Base-by-base conservation (phyloP, 1,284 basidiomycete genomes). In the Puccinia triticina region DNA sequence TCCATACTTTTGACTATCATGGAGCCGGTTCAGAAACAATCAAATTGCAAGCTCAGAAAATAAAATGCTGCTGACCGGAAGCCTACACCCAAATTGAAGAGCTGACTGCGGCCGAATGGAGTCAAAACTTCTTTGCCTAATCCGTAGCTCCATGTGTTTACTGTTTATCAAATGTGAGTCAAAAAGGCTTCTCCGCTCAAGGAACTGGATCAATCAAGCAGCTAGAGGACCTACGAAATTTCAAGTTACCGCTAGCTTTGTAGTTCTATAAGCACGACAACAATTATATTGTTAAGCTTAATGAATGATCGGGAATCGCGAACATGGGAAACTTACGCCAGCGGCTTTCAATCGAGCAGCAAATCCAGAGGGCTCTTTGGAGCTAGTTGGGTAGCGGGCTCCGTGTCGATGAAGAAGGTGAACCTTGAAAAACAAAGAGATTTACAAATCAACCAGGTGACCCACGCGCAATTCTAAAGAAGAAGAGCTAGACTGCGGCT, bases 51-150 rank as follows among this genome's bases (percentile, higher is more conserved):
- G 32, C 26, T 32, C 26, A 46, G 2, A 46, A 32, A 57, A 59
- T 40, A 12, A 59, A 40, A 66, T n/a, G 2, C 26, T 40, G 55
- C 80, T 75, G 50, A 82, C 80, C 80, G 73, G 37, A 82, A 82
- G 7, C 81, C 81, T 29, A 82, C 81, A 12, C 81, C 81, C n/a
- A 82, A 73, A 40, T 82, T 69, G 32, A 82, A 88, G 14, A 88
- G 86, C 85, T 90, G 88, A 76, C 87, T 86, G 23, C 89, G 84
- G 12, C 90, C 90, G 75, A 89, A 88, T 0, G 89, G 89, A 2
- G 88, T 89, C 34, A 90, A 86, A 16, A 89, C 84, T 84, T 89
- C 89, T 0, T 87, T 86, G 26, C 89, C 89, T 8, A 90, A 55
- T 37, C n/a, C 48, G 57, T 82, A 82, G 1, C 61, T 59, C 81